These are phyloP conservation scores for Achlya hypogyna DNA, from an alignment of 352 stramenopile genomes.

Conservation along the genomic window DNA sequence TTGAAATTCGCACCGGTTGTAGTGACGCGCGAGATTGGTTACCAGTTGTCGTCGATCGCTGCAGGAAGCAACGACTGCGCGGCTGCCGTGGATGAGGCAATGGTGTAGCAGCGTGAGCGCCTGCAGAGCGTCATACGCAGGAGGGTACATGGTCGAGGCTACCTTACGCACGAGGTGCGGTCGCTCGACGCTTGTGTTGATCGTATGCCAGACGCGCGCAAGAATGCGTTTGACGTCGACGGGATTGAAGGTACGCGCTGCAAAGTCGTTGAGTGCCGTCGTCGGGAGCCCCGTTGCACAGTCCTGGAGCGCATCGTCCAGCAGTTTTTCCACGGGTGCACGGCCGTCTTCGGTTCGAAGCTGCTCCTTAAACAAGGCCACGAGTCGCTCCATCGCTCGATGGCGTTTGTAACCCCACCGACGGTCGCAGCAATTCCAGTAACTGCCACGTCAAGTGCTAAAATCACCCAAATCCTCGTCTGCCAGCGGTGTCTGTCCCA, in stretches of 20 bases:
- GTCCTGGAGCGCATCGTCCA: conserved; percentile 39
- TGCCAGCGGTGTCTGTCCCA: too few species aligned
- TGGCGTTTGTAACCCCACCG: too few species aligned
- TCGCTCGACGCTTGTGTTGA: conserved; percentile 33
- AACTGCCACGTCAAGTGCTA: too few species aligned
- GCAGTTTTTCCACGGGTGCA: conserved; percentile 43
- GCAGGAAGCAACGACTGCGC: conserved; percentile 54
- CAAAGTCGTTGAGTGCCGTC: conserved; percentile 46
- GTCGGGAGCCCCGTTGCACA: conserved; percentile 36
- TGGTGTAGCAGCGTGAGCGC: conserved; percentile 49
- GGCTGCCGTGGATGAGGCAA: conserved; percentile 58
- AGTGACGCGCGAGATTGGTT: conserved; percentile 31
- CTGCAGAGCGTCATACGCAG: conserved; percentile 19
- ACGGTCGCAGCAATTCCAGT: too few species aligned
- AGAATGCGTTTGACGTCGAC: conserved; percentile 71
- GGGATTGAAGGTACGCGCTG: conserved; percentile 54
- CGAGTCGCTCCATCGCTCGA: too few species aligned
- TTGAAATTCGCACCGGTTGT: conserved; percentile 67
- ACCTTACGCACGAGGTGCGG: conserved; percentile 54
- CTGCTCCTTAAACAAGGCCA: conserved; percentile 49
- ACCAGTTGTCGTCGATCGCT: conserved; percentile 26
- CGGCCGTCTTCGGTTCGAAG: conserved; percentile 31
- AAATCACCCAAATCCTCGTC: too few species aligned
- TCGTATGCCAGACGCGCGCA: conserved; percentile 53
- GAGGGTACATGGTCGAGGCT: too few species aligned